phyloP scores from a whole-genome alignment of 306 rosid genomes.

The Cicer cuneatum region DNA sequence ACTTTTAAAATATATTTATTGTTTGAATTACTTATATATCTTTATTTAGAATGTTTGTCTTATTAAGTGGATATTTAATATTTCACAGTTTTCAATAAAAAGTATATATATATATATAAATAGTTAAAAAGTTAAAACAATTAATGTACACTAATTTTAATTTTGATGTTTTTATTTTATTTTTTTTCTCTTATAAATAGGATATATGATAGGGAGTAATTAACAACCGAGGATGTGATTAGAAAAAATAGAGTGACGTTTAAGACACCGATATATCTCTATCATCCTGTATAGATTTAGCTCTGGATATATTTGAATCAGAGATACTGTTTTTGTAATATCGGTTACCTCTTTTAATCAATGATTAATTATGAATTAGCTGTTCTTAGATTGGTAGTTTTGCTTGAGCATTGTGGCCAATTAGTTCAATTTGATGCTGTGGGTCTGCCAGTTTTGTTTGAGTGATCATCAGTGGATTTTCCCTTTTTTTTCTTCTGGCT shows the following conservation, averaged over 20 bases:
- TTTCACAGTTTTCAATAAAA: too few relatives aligned
- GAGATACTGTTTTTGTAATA: not conserved
- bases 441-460: slow-evolving; percentile 29
- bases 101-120: too few relatives aligned
- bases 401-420: slow-evolving; percentile 18
- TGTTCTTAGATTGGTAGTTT: slow-evolving; percentile 6
- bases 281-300: not conserved
- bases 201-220: too few relatives aligned
- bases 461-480: slow-evolving; percentile 30
- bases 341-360: not conserved
- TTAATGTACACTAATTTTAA: too few relatives aligned
- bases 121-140: too few relatives aligned
- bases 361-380: slow-evolving; percentile 4
- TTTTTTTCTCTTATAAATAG: too few relatives aligned
- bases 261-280: slow-evolving; percentile 14
- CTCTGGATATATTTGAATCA: not conserved
- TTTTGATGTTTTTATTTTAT: too few relatives aligned
- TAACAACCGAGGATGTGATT: slow-evolving; percentile 25
- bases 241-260: slow-evolving; percentile 1
- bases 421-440: slow-evolving; percentile 34
- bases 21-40: too few relatives aligned
- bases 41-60: too few relatives aligned
- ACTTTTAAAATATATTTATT: too few relatives aligned
- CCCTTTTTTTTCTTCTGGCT: slow-evolving; percentile 20
- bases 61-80: too few relatives aligned